These are phyloP conservation scores for Leucoagaricus sp. DNA, from an alignment of 1,284 basidiomycete species.

Conservation along the genomic window DNA sequence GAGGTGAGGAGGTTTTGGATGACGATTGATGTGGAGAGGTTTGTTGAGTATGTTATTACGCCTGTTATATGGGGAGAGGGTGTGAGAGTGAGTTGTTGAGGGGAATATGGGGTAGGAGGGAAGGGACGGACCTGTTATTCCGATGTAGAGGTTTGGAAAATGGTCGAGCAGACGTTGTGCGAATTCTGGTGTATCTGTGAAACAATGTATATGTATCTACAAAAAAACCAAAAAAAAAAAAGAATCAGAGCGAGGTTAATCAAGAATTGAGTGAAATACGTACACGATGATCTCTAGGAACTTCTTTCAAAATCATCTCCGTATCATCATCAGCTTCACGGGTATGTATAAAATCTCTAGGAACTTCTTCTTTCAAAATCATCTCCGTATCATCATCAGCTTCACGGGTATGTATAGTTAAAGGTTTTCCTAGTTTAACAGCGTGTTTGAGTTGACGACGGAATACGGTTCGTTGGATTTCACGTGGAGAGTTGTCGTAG, in stretches of 20 bases:
- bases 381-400: slow-evolving; percentile 79
- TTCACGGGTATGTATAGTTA: slow-evolving; percentile 81
- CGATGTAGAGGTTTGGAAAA: slow-evolving; percentile 80
- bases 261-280: slow-evolving; percentile 15
- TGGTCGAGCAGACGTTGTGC: slow-evolving; percentile 68
- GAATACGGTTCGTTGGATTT: slow-evolving; percentile 66
- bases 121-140: slow-evolving; percentile 59
- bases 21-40: slow-evolving; percentile 64
- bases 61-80: slow-evolving; percentile 53
- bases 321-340: slow-evolving; percentile 82
- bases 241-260: too few species aligned
- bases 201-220: slow-evolving; percentile 80
- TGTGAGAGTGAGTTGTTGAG: neutral
- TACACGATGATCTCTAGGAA: slow-evolving; percentile 70
- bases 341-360: slow-evolving; percentile 80
- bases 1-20: slow-evolving; percentile 49
- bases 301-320: slow-evolving; percentile 69
- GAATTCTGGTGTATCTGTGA: slow-evolving; percentile 76
- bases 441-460: slow-evolving; percentile 67
- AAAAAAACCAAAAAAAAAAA: neutral
- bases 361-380: slow-evolving; percentile 71
- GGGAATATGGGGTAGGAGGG: neutral
- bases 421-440: slow-evolving; percentile 64
- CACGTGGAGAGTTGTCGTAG: slow-evolving; percentile 73
- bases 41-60: slow-evolving; percentile 76